phyloP scores from a whole-genome alignment of 1,139 yeast genomes.

The Saccharomyces hybrid region DNA sequence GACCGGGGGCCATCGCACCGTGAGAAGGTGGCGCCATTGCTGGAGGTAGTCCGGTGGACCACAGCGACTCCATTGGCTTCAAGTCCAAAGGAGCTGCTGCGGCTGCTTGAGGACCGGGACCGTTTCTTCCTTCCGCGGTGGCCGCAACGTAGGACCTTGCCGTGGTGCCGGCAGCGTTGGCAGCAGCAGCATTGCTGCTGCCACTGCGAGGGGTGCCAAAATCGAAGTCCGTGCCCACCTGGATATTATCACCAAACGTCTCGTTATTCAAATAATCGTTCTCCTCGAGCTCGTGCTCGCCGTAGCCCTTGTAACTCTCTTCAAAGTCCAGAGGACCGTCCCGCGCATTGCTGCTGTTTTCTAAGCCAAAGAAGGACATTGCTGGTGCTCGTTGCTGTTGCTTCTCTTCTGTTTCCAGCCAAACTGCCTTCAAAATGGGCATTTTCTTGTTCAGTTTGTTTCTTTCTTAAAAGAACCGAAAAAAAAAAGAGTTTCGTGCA shows the following conservation, averaged over 20 bases:
- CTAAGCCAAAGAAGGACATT: constrained; percentile 33
- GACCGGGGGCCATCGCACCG: constrained; percentile 12
- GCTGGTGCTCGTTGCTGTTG: not conserved
- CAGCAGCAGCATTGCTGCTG: constrained; percentile 32
- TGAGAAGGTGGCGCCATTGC: constrained; percentile 18
- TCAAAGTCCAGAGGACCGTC: constrained; percentile 50
- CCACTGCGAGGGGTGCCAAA: constrained; percentile 41
- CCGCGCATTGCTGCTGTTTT: not conserved
- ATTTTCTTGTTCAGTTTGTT: not conserved
- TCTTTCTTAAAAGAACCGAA: not conserved
- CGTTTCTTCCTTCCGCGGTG: constrained; percentile 27
- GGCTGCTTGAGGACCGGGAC: constrained; percentile 24
- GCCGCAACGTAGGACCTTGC: constrained; percentile 9
- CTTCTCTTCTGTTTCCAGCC: not conserved
- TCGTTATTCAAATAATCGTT: constrained; percentile 82
- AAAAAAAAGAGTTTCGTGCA: constrained; percentile 4
- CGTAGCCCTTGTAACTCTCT: constrained; percentile 76
- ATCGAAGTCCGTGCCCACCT: constrained; percentile 64
- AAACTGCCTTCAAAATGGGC: not conserved
- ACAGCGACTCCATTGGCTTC: constrained; percentile 60
- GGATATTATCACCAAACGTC: constrained; percentile 66
- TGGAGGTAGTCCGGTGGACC: constrained; percentile 33
- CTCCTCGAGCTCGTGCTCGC: constrained; percentile 57
- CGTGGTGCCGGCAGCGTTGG: constrained; percentile 13
- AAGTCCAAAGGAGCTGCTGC: constrained; percentile 35